Evolutionary conservation across 2,329 filamentous ascomycete species (phyloP), one percentile per base, ranked within the genome.

Genomic region (Calonectria pseudoturangicola): DNA sequence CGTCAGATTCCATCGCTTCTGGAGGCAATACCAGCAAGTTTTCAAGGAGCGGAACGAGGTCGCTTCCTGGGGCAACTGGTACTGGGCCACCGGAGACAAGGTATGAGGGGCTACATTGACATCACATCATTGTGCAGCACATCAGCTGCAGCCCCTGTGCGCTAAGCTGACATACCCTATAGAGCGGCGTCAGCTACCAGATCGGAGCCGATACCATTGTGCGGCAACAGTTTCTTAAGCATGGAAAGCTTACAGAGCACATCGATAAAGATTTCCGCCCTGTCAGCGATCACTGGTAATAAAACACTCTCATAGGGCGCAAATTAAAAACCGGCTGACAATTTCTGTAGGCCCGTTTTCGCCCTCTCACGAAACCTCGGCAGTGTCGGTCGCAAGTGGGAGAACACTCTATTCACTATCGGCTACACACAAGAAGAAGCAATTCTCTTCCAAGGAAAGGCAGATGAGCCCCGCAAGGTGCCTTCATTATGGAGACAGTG

Each of bases 11-110:
- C 93, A 95, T 84, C 88, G 89, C 62, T 90, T 94, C 70, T 88
- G 87, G 75, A 88, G 90, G 54, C 86, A 88, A 73, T 82, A 86
- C 10, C 93, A 96, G 82, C 84, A 90, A 62, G 84, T 92, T 21
- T 93, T 97, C 68, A 89, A 90, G 1, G 95, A 98, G 81, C 85
- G 86, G 15, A 85, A 85, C 48, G 93, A 97, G 79, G 92, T 93
- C 76, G 90, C 94, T 0, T 93, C 95, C 85, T 98, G 95, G 95
- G 95, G 95, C 2, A 92, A 90, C 64, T 90, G 96, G 85, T 92
- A 94, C 83, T 95, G 95, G 82, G 92, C 93, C 15, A 95, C 48
- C 4, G 60, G 41, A 18, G 56, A 70, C 8, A 21, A 45, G 58
- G 67, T 64, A 50, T 21, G 65, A 91, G 4, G 21, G 21, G 90